Evolutionary conservation across 306 rosid species (phyloP), one percentile per base, ranked within the genome.

Genomic region (Lathyrus tuberosus): DNA sequence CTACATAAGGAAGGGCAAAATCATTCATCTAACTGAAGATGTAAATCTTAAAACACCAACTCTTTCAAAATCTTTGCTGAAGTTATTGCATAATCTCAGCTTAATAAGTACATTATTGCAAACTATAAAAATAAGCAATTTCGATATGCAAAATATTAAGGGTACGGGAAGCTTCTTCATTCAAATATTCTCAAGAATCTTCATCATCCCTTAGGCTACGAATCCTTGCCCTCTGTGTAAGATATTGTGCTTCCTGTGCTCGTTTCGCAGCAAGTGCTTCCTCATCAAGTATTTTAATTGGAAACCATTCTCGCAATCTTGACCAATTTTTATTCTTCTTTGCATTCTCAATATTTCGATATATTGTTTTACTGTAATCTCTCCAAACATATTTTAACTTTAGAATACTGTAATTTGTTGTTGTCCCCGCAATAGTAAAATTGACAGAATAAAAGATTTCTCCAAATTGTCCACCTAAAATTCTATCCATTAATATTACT

Each of bases 271-370:
- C 95, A 22, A 87, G 80, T 52, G 84, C 95, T 79, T 91, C 97
- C 69, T 94, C 99, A 11, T 94, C 92, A 10, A 94, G 92, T 46
- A 91, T 75, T 74, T 33, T 73, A 74, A 94, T 88, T 0, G 97
- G 99, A 22, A 87, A 91, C 99, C 99, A 94, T 59, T 91, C 92
- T 0, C 97, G 99, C 83, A 84, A 44, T 68, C n/a, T n/a, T n/a
- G n/a, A n/a, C n/a, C n/a, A n/a, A n/a, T n/a, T n/a, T n/a, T n/a
- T n/a, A n/a, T n/a, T 81, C 79, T 84, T 84, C 65, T 78, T 53
- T 24, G 46, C 40, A 72, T 66, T 73, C 61, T 67, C 75, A 37
- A 65, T 16, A 43, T 61, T 44, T 56, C 85, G 78, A 16, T 65
- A 35, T 70, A 78, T 57, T 62, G 87, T 82, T 62, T 86, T 83